Evolutionary conservation across 306 rosid genomes (phyloP).

Genomic region (Lablab purpureus): DNA sequence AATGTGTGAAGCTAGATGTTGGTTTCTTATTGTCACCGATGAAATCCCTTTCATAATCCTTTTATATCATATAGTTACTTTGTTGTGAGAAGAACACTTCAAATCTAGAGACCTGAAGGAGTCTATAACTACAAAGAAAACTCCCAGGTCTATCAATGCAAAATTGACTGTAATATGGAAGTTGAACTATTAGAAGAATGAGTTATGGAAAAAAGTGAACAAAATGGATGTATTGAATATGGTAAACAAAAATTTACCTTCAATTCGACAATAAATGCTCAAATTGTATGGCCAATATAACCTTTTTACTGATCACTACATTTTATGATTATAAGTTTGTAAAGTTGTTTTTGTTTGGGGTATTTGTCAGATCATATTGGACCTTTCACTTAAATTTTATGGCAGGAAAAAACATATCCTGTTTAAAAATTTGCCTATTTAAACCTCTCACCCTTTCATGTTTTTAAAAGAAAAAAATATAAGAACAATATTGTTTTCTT

Average conservation of each 20-base stretch:
- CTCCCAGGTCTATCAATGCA: background rate
- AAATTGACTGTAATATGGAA: background rate
- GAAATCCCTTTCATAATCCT: background rate
- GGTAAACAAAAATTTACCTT: background rate
- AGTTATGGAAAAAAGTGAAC: background rate
- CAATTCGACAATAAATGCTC: conserved; percentile 2
- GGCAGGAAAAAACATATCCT: background rate
- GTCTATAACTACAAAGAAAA: background rate
- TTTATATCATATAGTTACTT: background rate
- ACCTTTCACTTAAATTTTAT: conserved; percentile 7
- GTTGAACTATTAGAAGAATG: background rate
- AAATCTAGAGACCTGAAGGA: background rate
- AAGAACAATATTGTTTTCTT: background rate
- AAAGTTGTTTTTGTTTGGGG: background rate
- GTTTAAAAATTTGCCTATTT: background rate
- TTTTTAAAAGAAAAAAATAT: background rate
- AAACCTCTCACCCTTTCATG: background rate
- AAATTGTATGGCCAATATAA: conserved; percentile 1
- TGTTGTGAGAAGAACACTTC: background rate
- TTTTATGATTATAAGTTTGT: background rate
- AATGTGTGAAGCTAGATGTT: conserved; percentile 5
- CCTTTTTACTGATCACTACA: background rate
- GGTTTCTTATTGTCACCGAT: background rate
- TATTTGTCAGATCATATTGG: background rate
- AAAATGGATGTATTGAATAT: background rate